Evolutionary conservation across 306 rosid species (phyloP), one percentile per base, ranked within the genome.

Genomic region (Vigna trinervia): DNA sequence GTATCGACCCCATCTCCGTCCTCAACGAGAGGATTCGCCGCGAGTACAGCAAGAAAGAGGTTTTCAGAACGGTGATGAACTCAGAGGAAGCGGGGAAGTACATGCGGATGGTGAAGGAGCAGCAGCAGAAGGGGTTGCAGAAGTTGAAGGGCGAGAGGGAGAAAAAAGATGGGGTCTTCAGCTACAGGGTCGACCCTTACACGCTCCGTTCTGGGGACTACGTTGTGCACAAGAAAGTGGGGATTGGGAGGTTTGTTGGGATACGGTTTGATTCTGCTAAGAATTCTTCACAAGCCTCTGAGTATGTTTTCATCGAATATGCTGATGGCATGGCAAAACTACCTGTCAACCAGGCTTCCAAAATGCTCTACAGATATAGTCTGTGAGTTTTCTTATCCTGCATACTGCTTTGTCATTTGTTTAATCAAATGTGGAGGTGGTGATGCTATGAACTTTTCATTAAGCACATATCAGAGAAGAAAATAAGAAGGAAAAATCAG

Each of bases 291-390:
- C 80, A 82, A 50, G 51, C 84, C 23, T 74, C 76, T 23, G 98
- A 94, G 87, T 92, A 90, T 84, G 98, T 88, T 72, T 95, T 90
- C 85, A 88, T 92, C 7, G 97, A 92, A 88, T 95, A 90, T 76
- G 92, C 96, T 12, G 98, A 95, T 82, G 97, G 93, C 30, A 92
- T 95, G 98, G 98, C 97, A 0, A 95, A 95, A 83, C 93, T 95
- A 38, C 97, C 97, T 75, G 88, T 90, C 45, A 86, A 84, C 63
- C 96, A 95, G 84, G 96, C 98, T 41, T 82, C 97, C 75, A 96
- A 90, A 70, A 82, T 90, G 92, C 96, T 95, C 56, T 95, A 95
- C 74, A 92, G 98, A 82, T 94, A 89, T 78, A 80, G 84, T 83
- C 96, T 94, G 98, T 94, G 84, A 74, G 96, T 86, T 79, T 76